phyloP scores from a whole-genome alignment of 2,329 filamentous ascomycete species.

The Tympanopsis confertula region DNA sequence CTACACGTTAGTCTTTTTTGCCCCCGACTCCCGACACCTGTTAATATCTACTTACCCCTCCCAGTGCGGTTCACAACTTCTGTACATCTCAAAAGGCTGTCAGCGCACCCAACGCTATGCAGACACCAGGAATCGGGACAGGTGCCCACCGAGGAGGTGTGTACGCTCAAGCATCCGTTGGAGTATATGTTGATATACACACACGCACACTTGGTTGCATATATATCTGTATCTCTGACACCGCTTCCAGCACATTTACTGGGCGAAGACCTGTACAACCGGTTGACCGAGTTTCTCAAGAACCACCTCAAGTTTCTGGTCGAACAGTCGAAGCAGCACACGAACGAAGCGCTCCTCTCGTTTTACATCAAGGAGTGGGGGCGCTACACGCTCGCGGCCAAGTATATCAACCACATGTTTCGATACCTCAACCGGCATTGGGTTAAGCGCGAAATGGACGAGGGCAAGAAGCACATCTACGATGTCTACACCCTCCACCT shows the following conservation, averaged over 20 bases:
- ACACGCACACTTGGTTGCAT: too few species aligned
- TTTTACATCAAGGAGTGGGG: constrained; percentile 98
- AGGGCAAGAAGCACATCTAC: constrained; percentile 95
- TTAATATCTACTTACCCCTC: neutral
- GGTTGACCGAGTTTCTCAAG: constrained; percentile 76
- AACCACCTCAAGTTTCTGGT: constrained; percentile 66
- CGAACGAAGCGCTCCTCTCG: constrained; percentile 76
- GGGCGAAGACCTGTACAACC: constrained; percentile 89
- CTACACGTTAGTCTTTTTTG: constrained; percentile 57
- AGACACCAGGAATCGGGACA: neutral
- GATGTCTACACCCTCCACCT: constrained; percentile 96
- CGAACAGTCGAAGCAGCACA: constrained; percentile 63
- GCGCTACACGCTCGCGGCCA: constrained; percentile 86
- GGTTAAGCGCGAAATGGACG: constrained; percentile 98
- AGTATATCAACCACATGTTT: constrained; percentile 96
- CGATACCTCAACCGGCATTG: constrained; percentile 93
- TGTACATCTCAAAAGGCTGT: constrained; percentile 95
- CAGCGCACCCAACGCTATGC: constrained; percentile 16
- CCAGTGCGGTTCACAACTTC: constrained; percentile 89
- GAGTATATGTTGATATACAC: too few species aligned
- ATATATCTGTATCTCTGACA: too few species aligned
- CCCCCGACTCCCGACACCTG: neutral
- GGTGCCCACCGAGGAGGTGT: constrained; percentile 60
- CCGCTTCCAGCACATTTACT: constrained; percentile 83
- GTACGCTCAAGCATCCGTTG: too few species aligned